Base-by-base conservation (phyloP, 768 basidiomycete genomes). In the Tricholoma saponaceum region DNA sequence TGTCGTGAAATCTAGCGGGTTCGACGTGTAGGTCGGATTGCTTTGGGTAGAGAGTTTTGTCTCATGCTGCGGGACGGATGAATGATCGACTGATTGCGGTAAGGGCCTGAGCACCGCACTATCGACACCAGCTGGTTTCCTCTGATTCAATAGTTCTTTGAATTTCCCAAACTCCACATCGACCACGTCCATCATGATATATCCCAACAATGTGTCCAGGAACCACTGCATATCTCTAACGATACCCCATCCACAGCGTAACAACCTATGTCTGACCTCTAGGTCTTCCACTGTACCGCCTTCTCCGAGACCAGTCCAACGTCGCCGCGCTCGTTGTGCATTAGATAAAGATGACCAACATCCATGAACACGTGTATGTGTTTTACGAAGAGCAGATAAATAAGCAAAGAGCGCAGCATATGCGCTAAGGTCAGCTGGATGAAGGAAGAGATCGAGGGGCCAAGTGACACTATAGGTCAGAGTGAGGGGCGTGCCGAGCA, bases 221-320 rank as follows among this genome's bases (percentile, higher is more conserved):
- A 95, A 95, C 92, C 92, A 95, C 41, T 85, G 82, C 93, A 95
- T 94, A 65, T 89, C 85, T 65, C 92, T 75, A 7, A 94, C 87
- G 28, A 89, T 81, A 1, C 91, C 92, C 94, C 94, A 97, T 1
- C 89, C 87, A 58, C 85, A 87, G 57, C 93, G 79, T 56, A 92
- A 74, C 18, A 93, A 78, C 52, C 77, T 77, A 58, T 81, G 79
- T 37, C 91, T 81, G 10, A 78, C 79, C 43, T 85, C 80, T 37
- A 84, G 72, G 62, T 92, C 91, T 62, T 87, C 88, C 0, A 69
- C 74, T 4, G 88, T 91, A 2, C 92, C 92, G 8, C 94, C 94
- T 68, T 95, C 94, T 4, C 88, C 87, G 0, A 90, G 79, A 3
- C 90, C 90, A 5, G 92, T 93, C 92, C 91, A 95, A 64, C 87